Base-by-base conservation (phyloP, 2,329 filamentous ascomycete genomes). In the Penicillium sp. region DNA sequence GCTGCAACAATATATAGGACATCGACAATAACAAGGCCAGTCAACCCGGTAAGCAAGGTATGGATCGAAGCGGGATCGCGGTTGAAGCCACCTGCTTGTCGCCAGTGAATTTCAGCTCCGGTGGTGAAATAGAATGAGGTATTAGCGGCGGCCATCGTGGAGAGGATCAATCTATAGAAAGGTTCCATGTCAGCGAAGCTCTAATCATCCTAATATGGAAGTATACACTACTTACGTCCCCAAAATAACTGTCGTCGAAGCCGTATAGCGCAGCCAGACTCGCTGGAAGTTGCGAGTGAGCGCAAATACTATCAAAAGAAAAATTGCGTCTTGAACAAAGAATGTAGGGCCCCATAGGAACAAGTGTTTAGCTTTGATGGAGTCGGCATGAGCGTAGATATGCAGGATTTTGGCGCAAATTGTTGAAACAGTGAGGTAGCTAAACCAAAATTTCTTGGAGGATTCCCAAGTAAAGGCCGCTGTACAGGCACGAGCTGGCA, bases 101-200 rank as follows among this genome's bases (percentile, higher is more conserved):
- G 68, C 75, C 75, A 77, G 66, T 77, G 75, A 44, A 77, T 76
- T 61, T 77, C 75, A 30, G 75, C 73, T 8, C 75, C 75, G 38
- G 72, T 75, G 13, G 72, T 69, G 28, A 75, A 57, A 54, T 72
- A 77, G 53, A 77, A 75, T 37, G 73, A 76, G 53, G 68, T 69
- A 53, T 76, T 76, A 35, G 75, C 68, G 7, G 73, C 63, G 37
- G 73, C 68, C 74, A 76, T 76, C 42, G 69, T 71, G 19, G 73
- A 75, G 56, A 76, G 68, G 12, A 70, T 42, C 7, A 76, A 53
- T 64, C 73, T 75, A 60, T 6, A 28, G 24, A 47, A 47, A 54
- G 12, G 26, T 26, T 13, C 9, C 13, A 19, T 13, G 30, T 59
- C 35, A 60, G 58, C 37, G 15, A n/a, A n/a, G 35, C n/a, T 19